These are phyloP conservation scores for Podospora fimiseda DNA, from an alignment of 495 filamentous ascomycete species.

Conservation along the genomic window DNA sequence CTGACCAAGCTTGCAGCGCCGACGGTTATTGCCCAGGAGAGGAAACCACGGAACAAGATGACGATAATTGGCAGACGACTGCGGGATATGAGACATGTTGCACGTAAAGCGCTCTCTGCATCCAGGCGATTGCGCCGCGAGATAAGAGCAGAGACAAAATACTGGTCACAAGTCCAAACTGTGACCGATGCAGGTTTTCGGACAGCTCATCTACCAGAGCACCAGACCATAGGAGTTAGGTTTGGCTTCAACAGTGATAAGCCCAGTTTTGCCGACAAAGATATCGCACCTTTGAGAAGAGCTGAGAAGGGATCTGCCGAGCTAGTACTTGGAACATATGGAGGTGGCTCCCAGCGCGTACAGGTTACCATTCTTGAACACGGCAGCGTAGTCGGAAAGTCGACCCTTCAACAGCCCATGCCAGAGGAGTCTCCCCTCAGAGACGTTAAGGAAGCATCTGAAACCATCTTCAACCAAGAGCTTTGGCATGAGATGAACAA, in stretches of 20 bases:
- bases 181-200: conserved; percentile 82
- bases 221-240: conserved; percentile 69
- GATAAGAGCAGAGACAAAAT: conserved; percentile 68
- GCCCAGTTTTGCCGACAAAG: conserved; percentile 67
- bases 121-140: conserved; percentile 68
- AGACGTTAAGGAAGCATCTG: conserved; percentile 71
- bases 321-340: conserved; percentile 61
- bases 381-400: conserved; percentile 46
- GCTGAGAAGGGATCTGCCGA: conserved; percentile 66
- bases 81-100: conserved; percentile 65
- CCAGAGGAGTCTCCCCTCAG: conserved; percentile 42
- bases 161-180: conserved; percentile 80
- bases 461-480: conserved; percentile 87
- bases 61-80: conserved; percentile 74
- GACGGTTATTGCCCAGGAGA: conserved; percentile 46
- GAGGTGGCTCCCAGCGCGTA: conserved; percentile 52
- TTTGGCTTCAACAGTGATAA: conserved; percentile 85
- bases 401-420: conserved; percentile 35
- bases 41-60: conserved; percentile 48
- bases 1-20: conserved; percentile 58
- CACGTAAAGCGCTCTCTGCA: conserved; percentile 65
- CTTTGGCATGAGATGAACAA: conserved; percentile 85
- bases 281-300: conserved; percentile 69
- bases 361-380: conserved; percentile 52
- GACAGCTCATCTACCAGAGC: conserved; percentile 62